Evolutionary conservation across 2,329 filamentous ascomycete species (phyloP), one percentile per base, ranked within the genome.

Genomic region (Ophiocordyceps australis): DNA sequence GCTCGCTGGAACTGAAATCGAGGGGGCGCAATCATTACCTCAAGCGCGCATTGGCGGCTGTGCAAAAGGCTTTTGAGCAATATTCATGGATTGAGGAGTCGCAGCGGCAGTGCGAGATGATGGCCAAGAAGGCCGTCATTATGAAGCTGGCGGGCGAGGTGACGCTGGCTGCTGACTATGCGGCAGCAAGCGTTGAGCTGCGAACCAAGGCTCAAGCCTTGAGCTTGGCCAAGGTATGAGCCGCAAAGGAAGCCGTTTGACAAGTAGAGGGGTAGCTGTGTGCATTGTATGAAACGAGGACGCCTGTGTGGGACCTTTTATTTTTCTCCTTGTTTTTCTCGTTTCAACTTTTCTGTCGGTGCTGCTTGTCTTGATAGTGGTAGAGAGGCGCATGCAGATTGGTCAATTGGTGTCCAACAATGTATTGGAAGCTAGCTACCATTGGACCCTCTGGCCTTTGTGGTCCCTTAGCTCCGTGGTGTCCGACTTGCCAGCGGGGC

Each of bases 101-200:
- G 10, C 52, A 57, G n/a, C 71, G 70, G 28, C 74, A 80, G 49
- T 74, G 79, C 40, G 76, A 83, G 47, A 72, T 79, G 57, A 65
- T 85, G 53, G 74, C 76, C 13, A 89, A 89, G 57, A 85, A 81
- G 50, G 75, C 78, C 4, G 72, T 72, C 26, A 64, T 91, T 26
- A 77, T 80, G 57, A 71, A 74, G 45, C 54, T 75, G 24, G 59
- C 66, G 7, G 78, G 74, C 1, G 75, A 83, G 37, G 47, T 59
- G 35, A 57, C 56, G 12, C 38, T 73, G 33, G 70, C 74, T 1
- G 74, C 75, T 37, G 69, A 76, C 33, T 74, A 64, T 37, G 73
- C 74, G 2, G 67, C 69, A 3, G 65, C 62, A 34, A 80, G 77
- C 43, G 45, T 75, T 22, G 62, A 65, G 34, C 38, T 79, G 25